Conservation (phyloP, 192 early-diverging fungal genomes). For the Entomortierella chlamydospora region DNA sequence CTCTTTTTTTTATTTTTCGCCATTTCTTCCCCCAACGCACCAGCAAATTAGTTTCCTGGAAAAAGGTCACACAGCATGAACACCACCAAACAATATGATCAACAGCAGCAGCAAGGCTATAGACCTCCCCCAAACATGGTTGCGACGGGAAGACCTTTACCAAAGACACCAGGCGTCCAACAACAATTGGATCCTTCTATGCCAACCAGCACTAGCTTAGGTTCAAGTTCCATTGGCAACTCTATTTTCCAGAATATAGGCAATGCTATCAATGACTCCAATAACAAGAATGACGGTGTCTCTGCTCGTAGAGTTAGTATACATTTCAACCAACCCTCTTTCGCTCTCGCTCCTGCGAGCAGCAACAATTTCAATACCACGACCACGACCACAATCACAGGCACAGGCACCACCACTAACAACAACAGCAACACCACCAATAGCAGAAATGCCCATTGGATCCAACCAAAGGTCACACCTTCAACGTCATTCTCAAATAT, state of each 20-base stretch:
- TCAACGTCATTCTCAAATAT: neutral
- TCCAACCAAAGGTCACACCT: conserved; percentile 7
- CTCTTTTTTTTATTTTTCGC: neutral
- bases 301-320: neutral
- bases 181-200: conserved; percentile 1
- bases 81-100: neutral
- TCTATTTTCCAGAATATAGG: conserved; percentile 1
- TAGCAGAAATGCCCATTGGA: conserved; percentile 4
- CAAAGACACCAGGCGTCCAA: conserved; percentile 9
- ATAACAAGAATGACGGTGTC: neutral
- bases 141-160: conserved; percentile 15
- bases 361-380: neutral
- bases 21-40: neutral
- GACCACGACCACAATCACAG: neutral
- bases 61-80: neutral
- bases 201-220: neutral
- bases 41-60: neutral
- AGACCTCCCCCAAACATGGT: neutral
- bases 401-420: neutral
- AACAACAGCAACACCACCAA: conserved; percentile 6
- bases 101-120: conserved; percentile 11
- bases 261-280: neutral
- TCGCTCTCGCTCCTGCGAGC: conserved; percentile 3
- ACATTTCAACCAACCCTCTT: neutral
- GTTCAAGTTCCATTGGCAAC: neutral